These are phyloP conservation scores for Coemansia sp. DNA, from an alignment of 192 early-diverging fungal species.

Conservation along the genomic window DNA sequence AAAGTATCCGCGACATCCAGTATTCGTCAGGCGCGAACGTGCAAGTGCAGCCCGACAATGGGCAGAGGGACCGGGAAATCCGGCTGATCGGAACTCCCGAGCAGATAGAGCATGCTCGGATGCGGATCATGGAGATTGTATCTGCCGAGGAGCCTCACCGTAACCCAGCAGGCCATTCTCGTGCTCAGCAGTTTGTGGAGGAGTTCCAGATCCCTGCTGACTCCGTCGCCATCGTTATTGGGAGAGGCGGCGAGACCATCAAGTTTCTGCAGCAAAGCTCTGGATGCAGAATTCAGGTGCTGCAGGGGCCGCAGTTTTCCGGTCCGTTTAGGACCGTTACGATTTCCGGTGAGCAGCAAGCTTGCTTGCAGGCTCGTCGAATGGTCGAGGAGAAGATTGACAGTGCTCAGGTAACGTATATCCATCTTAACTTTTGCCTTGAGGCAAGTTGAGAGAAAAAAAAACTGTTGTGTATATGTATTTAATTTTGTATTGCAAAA, in stretches of 20 bases:
- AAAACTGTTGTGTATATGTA: slow-evolving; percentile 14
- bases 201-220: slow-evolving; percentile 43
- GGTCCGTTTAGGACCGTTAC: slow-evolving; percentile 39
- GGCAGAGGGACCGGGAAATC: slow-evolving; percentile 54
- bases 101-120: slow-evolving; percentile 67
- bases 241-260: slow-evolving; percentile 49
- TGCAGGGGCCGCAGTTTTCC: slow-evolving; percentile 37
- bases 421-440: slow-evolving; percentile 1
- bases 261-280: slow-evolving; percentile 45
- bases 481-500: slow-evolving; percentile 1
- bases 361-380: slow-evolving; percentile 32
- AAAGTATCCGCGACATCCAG: slow-evolving; percentile 74
- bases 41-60: slow-evolving; percentile 61
- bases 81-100: slow-evolving; percentile 68
- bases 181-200: slow-evolving; percentile 21
- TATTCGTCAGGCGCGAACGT: slow-evolving; percentile 66
- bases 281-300: slow-evolving; percentile 40
- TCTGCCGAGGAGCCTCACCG: slow-evolving; percentile 18
- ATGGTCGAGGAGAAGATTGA: slow-evolving; percentile 54
- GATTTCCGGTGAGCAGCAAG: slow-evolving; percentile 26
- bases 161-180: neutral
- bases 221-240: slow-evolving; percentile 46
- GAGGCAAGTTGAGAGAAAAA: too few relatives aligned
- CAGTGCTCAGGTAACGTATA: slow-evolving; percentile 35
- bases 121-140: slow-evolving; percentile 75